phyloP scores from a whole-genome alignment of 1,139 yeast species.

The Maudiozyma humilis region DNA sequence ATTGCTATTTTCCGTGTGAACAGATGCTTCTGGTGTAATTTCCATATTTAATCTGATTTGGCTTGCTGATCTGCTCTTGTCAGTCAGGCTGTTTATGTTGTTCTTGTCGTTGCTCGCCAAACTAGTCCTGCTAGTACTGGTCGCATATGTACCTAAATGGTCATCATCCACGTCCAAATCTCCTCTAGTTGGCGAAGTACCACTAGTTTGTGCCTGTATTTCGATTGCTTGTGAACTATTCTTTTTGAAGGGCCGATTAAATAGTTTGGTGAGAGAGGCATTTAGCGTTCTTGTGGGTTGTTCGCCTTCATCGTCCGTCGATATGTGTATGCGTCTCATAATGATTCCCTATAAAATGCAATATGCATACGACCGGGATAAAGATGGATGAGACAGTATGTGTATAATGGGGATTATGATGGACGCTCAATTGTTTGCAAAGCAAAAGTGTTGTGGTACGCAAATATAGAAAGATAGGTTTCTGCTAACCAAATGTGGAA shows the following conservation, averaged over 20 bases:
- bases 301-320: background rate
- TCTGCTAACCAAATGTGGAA: too few relatives aligned
- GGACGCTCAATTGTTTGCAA: too few relatives aligned
- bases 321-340: background rate
- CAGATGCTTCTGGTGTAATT: background rate
- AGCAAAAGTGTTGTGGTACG: too few relatives aligned
- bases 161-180: background rate
- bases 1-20: background rate
- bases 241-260: background rate
- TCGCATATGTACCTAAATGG: background rate
- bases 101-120: background rate
- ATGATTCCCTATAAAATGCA: too few relatives aligned
- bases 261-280: background rate
- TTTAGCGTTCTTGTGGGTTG: constrained; percentile 5
- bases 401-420: too few relatives aligned
- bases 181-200: background rate
- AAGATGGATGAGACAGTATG: too few relatives aligned
- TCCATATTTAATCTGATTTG: background rate
- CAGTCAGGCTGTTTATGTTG: background rate
- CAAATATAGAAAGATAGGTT: too few relatives aligned
- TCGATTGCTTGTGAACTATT: background rate
- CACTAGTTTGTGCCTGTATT: background rate
- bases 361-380: too few relatives aligned
- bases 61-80: background rate
- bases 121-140: background rate